These are phyloP conservation scores for Mrakia gelida DNA, from an alignment of 768 basidiomycete species.

Conservation along the genomic window DNA sequence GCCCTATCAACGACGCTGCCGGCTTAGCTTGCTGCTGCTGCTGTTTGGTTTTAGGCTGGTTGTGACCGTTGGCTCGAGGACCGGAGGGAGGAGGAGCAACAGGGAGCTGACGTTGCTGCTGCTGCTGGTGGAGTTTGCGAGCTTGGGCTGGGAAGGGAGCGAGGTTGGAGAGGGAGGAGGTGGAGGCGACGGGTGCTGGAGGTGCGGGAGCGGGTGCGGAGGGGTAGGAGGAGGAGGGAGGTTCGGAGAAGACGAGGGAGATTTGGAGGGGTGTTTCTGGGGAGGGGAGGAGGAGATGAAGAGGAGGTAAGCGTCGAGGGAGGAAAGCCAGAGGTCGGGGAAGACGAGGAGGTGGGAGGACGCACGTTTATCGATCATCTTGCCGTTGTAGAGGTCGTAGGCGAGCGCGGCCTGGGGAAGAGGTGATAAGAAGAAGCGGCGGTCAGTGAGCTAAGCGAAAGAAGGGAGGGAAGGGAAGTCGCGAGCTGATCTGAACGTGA, in stretches of 20 bases:
- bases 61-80: too few relatives aligned
- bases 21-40: neutral
- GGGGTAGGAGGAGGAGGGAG: neutral
- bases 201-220: too few relatives aligned
- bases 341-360: neutral
- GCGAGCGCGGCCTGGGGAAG: neutral
- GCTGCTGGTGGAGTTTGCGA: conserved; percentile 12
- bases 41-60: neutral
- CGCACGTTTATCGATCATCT: conserved; percentile 14
- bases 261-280: neutral
- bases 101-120: neutral
- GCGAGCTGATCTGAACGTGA: neutral
- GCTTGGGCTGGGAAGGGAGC: conserved; percentile 3
- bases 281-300: neutral
- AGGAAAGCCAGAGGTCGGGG: neutral
- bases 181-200: neutral
- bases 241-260: neutral
- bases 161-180: neutral
- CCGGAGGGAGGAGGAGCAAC: neutral
- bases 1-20: neutral
- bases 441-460: neutral
- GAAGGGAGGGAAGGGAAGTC: neutral
- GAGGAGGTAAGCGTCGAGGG: neutral
- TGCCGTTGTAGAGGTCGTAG: conserved; percentile 10
- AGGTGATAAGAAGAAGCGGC: neutral